phyloP scores from a whole-genome alignment of 495 filamentous ascomycete species.

The Cairneyella variabilis region DNA sequence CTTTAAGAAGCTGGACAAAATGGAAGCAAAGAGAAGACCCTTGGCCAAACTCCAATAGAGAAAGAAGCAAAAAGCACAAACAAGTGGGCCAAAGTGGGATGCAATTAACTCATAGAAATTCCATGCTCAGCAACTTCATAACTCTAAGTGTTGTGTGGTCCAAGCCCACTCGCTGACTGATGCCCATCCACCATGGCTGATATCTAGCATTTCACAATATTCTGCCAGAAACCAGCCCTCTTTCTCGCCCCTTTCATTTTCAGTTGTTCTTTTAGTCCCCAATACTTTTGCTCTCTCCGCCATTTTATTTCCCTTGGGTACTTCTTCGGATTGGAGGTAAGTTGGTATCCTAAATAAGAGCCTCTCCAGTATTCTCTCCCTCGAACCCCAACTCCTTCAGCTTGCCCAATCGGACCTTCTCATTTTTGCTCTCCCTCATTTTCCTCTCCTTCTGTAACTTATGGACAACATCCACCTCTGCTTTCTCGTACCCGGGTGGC shows the following conservation, averaged over 20 bases:
- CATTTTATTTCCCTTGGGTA: not conserved
- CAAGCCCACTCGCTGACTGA: constrained; percentile 1
- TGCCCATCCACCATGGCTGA: constrained; percentile 10
- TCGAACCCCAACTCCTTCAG: constrained; percentile 79
- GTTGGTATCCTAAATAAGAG: constrained; percentile 51
- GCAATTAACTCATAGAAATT: not conserved
- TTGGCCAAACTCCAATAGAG: no score
- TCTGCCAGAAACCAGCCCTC: constrained; percentile 43
- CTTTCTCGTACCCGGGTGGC: constrained; percentile 64
- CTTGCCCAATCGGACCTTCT: constrained; percentile 66
- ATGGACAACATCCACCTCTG: constrained; percentile 64
- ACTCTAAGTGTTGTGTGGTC: not conserved
- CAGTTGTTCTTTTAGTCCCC: not conserved
- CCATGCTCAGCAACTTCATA: not conserved
- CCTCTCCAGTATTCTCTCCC: constrained; percentile 76
- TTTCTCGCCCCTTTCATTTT: not conserved
- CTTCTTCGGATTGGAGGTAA: no score
- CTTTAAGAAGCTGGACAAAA: no score
- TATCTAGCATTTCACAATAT: constrained; percentile 71
- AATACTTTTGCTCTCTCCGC: not conserved
- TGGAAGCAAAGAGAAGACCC: no score
- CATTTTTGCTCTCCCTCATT: constrained; percentile 60
- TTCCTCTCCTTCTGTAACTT: constrained; percentile 71
- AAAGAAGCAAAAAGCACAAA: no score
- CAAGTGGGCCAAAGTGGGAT: no score